Evolutionary conservation across 192 early-diverging fungal species (phyloP).

Genomic region (Phycomyces nitens): DNA sequence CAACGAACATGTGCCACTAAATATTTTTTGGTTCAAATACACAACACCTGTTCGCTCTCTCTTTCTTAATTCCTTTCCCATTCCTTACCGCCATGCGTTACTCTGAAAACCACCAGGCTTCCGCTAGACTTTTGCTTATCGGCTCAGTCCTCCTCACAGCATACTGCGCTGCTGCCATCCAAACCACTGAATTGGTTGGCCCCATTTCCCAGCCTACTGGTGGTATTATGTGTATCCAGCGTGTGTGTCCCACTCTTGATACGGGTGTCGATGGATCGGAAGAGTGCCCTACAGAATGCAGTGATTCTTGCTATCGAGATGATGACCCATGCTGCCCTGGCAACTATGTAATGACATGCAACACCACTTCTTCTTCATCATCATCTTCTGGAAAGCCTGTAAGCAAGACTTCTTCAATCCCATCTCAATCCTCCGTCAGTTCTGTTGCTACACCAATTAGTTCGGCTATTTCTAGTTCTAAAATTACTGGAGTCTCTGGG

Average conservation of each 20-base stretch:
- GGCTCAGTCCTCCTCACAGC: neutral
- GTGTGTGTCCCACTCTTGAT: neutral
- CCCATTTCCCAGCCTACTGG: neutral
- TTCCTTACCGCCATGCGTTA: no score
- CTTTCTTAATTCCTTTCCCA: no score
- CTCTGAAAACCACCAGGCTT: no score
- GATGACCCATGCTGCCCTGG: neutral
- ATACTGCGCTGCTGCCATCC: neutral
- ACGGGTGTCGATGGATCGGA: neutral
- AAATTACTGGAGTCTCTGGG: neutral
- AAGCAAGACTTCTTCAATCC: neutral
- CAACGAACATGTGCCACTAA: no score
- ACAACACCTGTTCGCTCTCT: no score
- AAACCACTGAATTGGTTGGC: neutral
- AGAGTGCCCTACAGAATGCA: neutral
- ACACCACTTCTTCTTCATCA: neutral
- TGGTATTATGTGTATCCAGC: neutral
- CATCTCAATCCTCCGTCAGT: neutral
- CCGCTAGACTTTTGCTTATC: no score
- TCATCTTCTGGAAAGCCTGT: neutral
- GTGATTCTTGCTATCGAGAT: neutral
- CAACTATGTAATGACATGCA: neutral
- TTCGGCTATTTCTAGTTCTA: neutral
- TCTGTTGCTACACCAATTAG: neutral
- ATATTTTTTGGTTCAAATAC: no score